Evolutionary conservation across 1,284 basidiomycete species (phyloP).

Genomic region (Pseudozyma tsukubaensis): DNA sequence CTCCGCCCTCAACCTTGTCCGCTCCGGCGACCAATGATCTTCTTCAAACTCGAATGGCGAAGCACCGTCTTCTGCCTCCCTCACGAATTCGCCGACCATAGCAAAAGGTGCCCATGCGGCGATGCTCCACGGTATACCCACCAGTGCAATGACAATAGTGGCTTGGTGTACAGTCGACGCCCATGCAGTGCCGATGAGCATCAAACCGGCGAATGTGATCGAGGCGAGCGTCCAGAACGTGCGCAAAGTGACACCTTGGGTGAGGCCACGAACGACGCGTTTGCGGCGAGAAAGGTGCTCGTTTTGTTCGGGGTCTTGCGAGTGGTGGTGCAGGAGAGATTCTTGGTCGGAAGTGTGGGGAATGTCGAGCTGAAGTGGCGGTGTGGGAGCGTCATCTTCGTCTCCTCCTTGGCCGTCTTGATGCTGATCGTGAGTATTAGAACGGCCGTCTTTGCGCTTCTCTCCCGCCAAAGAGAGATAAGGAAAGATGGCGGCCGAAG

Average conservation of each 20-base stretch:
- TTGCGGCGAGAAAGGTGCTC: slow-evolving; percentile 22
- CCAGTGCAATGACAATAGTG: slow-evolving; percentile 56
- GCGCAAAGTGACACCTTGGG: slow-evolving; percentile 47
- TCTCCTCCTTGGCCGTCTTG: neutral
- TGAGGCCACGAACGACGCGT: slow-evolving; percentile 23
- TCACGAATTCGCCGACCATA: slow-evolving; percentile 63
- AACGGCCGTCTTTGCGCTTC: neutral
- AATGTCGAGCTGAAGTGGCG: slow-evolving; percentile 12
- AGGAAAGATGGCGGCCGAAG: slow-evolving; percentile 54
- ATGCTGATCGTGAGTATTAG: neutral
- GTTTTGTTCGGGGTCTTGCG: slow-evolving; percentile 3
- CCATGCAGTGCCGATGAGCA: slow-evolving; percentile 52
- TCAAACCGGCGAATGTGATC: slow-evolving; percentile 42
- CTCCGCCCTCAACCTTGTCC: slow-evolving; percentile 18
- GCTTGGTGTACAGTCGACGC: slow-evolving; percentile 41
- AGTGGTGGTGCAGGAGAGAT: slow-evolving; percentile 4
- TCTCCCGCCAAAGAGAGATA: slow-evolving; percentile 54
- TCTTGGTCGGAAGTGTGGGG: slow-evolving; percentile 4
- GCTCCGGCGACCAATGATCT: slow-evolving; percentile 46
- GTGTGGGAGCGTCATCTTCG: slow-evolving; percentile 3
- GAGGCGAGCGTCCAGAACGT: slow-evolving; percentile 60
- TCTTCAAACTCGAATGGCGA: slow-evolving; percentile 49
- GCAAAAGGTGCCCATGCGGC: slow-evolving; percentile 67
- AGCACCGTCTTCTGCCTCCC: slow-evolving; percentile 57
- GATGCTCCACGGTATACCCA: slow-evolving; percentile 66